Base-by-base conservation (phyloP, 192 early-diverging fungal species). In the Backusella westeae region DNA sequence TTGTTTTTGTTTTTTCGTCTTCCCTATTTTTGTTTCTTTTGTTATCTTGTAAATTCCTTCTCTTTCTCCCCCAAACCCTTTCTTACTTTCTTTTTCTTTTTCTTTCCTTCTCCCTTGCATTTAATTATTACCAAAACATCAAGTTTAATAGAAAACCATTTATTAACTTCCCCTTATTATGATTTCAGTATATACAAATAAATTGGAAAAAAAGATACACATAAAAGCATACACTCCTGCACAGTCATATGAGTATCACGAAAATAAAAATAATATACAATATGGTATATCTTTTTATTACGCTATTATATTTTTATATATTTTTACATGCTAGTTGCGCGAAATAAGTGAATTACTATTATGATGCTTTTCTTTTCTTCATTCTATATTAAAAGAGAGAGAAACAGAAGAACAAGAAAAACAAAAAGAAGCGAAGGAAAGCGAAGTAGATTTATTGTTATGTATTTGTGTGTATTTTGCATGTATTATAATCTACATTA, bases 141-240 rank as follows among this genome's bases (percentile, higher is more conserved):
- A 59, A 59, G 21, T 59, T 59, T 67, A 34, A 67, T 67, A n/a
- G 19, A 36, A n/a, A n/a, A n/a, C 0, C 19, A 38, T 68, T 68
- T 68, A 36, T 68, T 68, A 36, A 9, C 15, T 68, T 68, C 67
- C 67, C 67, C 67, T 36, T 68, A n/a, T 39, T 68, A 36, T 19
- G 29, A 67, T 34, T 35, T 67, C 29, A 67, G 29, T 67, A 34
- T 36, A 34, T n/a, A 34, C 34, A 68, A 36, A 68, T 36, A 68
- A 68, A 68, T 68, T 19, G 12, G 7, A 68, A 68, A 17, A 34
- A 36, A 68, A 36, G 17, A 59, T 10, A 59, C n/a, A 59, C n/a
- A 26, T 23, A 59, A 53, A n/a, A 59, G 46, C 46, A 49, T 49
- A 49, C 46, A n/a, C 46, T 49, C 46, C 46, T 49, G 46, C 46